phyloP scores from a whole-genome alignment of 805 yeast genomes.

The Suhomyces sp. region DNA sequence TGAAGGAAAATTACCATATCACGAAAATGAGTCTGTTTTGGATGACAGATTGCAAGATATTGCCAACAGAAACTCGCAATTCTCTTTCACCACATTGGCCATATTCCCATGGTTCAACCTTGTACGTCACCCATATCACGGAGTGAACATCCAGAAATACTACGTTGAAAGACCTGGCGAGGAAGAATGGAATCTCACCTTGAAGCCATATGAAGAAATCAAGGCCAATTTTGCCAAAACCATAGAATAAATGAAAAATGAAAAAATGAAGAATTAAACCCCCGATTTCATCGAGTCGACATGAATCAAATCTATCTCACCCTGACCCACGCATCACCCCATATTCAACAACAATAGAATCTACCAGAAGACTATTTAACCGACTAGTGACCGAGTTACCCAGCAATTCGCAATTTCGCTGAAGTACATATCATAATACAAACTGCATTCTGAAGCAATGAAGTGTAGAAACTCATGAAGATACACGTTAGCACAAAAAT shows the following conservation, averaged over 20 bases:
- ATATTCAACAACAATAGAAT: no score
- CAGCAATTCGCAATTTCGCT: no score
- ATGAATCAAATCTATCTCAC: no score
- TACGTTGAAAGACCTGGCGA: constrained; percentile 56
- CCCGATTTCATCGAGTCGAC: no score
- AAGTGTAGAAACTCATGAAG: no score
- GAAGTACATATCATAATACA: constrained; percentile 7
- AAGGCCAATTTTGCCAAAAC: constrained; percentile 31
- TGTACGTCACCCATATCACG: constrained; percentile 79
- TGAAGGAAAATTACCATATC: constrained; percentile 66
- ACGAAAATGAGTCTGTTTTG: constrained; percentile 52
- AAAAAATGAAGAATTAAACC: no score
- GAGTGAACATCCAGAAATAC: constrained; percentile 53
- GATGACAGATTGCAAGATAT: constrained; percentile 70
- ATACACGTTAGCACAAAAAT: no score
- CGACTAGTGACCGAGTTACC: no score
- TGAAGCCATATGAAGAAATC: constrained; percentile 53
- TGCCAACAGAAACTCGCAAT: constrained; percentile 75
- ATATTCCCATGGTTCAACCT: constrained; percentile 82
- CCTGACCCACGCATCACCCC: no score
- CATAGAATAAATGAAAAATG: constrained; percentile 26
- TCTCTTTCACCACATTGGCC: constrained; percentile 58
- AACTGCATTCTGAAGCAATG: constrained; percentile 8
- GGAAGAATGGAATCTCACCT: constrained; percentile 54
- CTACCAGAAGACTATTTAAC: no score